Evolutionary conservation across 768 basidiomycete genomes (phyloP).

Genomic region (Gymnopilus junonius): DNA sequence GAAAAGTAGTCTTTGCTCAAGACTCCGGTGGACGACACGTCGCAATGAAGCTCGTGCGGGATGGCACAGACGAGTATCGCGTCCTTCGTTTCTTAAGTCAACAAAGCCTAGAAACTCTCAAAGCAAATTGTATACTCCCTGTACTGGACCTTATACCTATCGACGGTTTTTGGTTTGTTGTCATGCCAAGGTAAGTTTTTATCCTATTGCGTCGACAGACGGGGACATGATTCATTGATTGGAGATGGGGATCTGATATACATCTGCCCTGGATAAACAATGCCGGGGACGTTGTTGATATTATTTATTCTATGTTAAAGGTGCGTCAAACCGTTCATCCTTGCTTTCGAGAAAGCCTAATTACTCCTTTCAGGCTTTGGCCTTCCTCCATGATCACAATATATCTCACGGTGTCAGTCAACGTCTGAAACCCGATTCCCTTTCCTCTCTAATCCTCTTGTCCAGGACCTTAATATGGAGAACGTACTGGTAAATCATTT

Average conservation of each 20-base stretch:
- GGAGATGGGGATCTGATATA: constrained; percentile 15
- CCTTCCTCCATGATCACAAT: constrained; percentile 23
- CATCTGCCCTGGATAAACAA: not conserved
- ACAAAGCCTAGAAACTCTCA: constrained; percentile 3
- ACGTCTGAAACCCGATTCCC: not conserved
- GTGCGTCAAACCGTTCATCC: not conserved
- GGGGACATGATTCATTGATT: not conserved
- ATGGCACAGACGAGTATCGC: constrained; percentile 26
- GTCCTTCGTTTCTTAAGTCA: constrained; percentile 23
- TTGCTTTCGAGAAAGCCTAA: not conserved
- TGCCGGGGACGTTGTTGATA: constrained; percentile 11
- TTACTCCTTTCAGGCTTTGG: constrained; percentile 10
- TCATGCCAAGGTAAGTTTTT: constrained; percentile 32
- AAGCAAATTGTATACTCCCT: constrained; percentile 24
- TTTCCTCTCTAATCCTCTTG: not conserved
- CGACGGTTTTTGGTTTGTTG: constrained; percentile 26
- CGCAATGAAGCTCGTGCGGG: constrained; percentile 29
- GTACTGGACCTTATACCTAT: constrained; percentile 29
- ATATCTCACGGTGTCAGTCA: constrained; percentile 23
- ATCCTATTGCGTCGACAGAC: not conserved
- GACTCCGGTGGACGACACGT: constrained; percentile 23
- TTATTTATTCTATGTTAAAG: constrained; percentile 19
- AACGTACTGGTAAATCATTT: constrained; percentile 26
- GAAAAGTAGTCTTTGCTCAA: constrained; percentile 22
- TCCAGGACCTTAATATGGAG: constrained; percentile 5